Base-by-base conservation (phyloP, 371 early-diverging fungal genomes). In the Mortierella sp. region DNA sequence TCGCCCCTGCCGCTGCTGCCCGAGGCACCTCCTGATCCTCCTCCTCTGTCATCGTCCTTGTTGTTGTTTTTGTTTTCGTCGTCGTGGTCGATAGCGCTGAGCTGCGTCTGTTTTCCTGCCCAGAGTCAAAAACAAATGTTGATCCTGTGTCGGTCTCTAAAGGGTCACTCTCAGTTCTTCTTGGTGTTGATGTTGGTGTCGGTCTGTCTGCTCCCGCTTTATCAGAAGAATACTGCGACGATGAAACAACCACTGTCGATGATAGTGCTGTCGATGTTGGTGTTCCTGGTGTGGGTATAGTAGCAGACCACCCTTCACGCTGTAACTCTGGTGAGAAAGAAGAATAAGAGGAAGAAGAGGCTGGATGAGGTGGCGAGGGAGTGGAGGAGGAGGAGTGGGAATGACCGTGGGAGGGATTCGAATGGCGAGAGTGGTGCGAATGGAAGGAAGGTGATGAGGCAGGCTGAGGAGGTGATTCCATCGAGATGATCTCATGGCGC, bases 1-100 rank as follows among this genome's bases (percentile, higher is more conserved):
- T 68, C 42, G 73, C 75, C 81, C 81, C 83, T 82, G 76, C 79
- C 42, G 60, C 72, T 65, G 73, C 74, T 72, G 75, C 63, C 74
- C 50, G 68, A 74, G 75, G 60, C 73, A 70, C 73, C 83, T 82
- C 79, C 83, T 82, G 83, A 82, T 76, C 79, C 70, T 79, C 78
- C 55, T 78, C 71, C 44, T 78, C 79, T 68, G 68, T 73, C 73
- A 72, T 76, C 72, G 65, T 28, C 42, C 1, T 50, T 50, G 50
- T 50, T 48, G 48, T 13, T 50, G 10, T 50, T 16, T 13, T 50
- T 13, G 16, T 50, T 58, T 57, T 73, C 73, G 63, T 76, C 65
- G 63, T 38, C 48, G 47, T 47, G 11, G 58, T 45, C 63, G 80
- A 80, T 38, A 19, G 74, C 50, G 14, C 63, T 68, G 70, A 74